Evolutionary conservation across 345 rosid genomes (phyloP), one percentile per base, ranked within the genome.

Genomic region (Boechera retrofracta): DNA sequence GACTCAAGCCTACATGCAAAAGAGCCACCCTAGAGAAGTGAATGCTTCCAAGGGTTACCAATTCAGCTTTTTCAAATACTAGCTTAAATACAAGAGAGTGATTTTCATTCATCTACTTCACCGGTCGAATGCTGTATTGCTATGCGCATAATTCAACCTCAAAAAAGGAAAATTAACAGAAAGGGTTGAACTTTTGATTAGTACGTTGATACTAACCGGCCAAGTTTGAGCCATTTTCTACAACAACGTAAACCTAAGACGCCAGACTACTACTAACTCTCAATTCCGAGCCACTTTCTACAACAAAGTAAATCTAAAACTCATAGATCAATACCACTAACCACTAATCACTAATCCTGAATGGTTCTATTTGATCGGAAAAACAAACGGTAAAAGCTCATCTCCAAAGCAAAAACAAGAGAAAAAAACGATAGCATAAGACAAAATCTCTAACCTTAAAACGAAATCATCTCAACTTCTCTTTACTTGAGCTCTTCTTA

Each of bases 381-480:
- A 64, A 21, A 49, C 59, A 76, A 49, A 18, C 7, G 0, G 0
- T 24, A 29, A 33, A 33, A 54, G 33, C 52, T 55, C 58, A 69
- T 21, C 13, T 9, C 62, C 2, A n/a, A 48, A 47, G 67, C 54
- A 74, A 18, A 54, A 38, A 5, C 45, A 66, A 6, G 44, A 53
- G 31, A 21, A 75, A 38, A 5, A 45, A 38, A 2, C 21, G 0
- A 67, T 7, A 15, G 24, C 55, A 39, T 8, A 53, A 9, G 61
- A 26, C 15, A 49, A 21, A 63, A 39, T 0, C 54, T 44, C 66
- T 57, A 60, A 66, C 83, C 83, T 76, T 65, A 36, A 26, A 57
- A 42, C 13, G 16, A 54, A 53, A 71, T 89, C 85, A 94, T 83
- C 98, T 90, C 70, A 89, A 79, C 87, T 92, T 94, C 83, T 89